Evolutionary conservation across 75 land plant species (phyloP).

Genomic region (Cupressus sempervirens): DNA sequence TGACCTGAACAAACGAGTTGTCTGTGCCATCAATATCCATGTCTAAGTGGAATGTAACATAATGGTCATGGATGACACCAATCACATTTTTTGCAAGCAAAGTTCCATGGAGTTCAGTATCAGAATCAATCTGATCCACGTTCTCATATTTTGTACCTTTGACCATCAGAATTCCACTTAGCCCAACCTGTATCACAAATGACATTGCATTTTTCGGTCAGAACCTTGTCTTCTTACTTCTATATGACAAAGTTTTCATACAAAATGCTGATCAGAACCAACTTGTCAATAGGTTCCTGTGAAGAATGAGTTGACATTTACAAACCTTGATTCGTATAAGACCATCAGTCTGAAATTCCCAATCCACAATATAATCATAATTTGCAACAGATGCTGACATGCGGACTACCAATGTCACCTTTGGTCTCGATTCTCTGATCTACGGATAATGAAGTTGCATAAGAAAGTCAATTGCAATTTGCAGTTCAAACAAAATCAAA

Average conservation of each 20-base stretch:
- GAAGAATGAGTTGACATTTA: not conserved
- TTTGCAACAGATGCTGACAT: conserved; percentile 73
- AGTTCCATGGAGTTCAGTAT: conserved; percentile 53
- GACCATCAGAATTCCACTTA: conserved; percentile 76
- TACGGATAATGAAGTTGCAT: conserved; percentile 12
- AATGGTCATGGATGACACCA: conserved; percentile 88
- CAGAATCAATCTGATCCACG: conserved; percentile 26
- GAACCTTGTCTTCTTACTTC: not conserved
- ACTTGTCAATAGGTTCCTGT: not conserved
- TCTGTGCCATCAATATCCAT: conserved; percentile 81
- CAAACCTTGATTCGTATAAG: conserved; percentile 57
- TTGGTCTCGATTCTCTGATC: conserved; percentile 67
- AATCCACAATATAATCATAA: conserved; percentile 82
- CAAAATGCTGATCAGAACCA: not conserved
- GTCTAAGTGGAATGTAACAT: conserved; percentile 69
- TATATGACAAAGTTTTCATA: not conserved
- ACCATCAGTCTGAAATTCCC: conserved; percentile 90
- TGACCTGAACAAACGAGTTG: conserved; percentile 72
- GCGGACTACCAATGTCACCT: conserved; percentile 71
- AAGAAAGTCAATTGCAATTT: not conserved
- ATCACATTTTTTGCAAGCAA: conserved; percentile 69
- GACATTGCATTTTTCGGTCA: not conserved
- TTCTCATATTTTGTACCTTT: conserved; percentile 51
- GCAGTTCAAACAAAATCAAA: not conserved
- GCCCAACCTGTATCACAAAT: conserved; percentile 51